Base-by-base conservation (phyloP, 306 rosid species). In the Quercus alba region DNA sequence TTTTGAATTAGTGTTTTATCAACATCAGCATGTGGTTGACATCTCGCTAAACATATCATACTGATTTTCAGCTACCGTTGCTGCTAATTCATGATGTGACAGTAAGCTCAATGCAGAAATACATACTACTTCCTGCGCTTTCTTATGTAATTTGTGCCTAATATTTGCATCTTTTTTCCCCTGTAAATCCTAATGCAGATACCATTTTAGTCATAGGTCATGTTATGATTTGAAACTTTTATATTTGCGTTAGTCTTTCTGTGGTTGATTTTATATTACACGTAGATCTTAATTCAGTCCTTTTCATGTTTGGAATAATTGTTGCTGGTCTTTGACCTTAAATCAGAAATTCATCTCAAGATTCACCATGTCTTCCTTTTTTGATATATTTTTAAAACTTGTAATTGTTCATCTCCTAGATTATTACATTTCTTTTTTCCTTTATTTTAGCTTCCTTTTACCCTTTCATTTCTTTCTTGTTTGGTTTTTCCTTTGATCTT, bases 281-380 rank as follows among this genome's bases (percentile, higher is more conserved):
- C 26, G 6, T 58, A 1, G 11, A 41, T 83, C 59, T 54, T 78
- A 74, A 59, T 55, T 21, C 23, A 11, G 20, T 46, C 72, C 19
- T 23, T 59, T 18, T 20, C 15, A 35, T 13, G 28, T 38, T 77
- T 77, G 21, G 75, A 82, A 41, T 61, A 73, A n/a, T 67, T 51
- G 74, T 70, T 66, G 67, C 56, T 81, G 69, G 81, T 89, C 85
- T 86, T 84, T 91, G 81, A 86, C 93, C 80, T 75, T 30, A 84
- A 69, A 72, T 69, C 89, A 85, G 83, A 89, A 80, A 86, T 78
- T 77, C 74, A 51, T 84, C 77, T 81, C 81, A 74, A 90, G 83
- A 77, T 55, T 67, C 90, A 69, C 77, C 59, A 49, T 44, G 25
- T 56, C 14, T 56, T 11, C 61, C 30, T 72, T 70, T 64, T 8